Percentiles rank a stretch among this genome's conserved stretches.
These are phyloP conservation scores for Triangularia verruculosa DNA, from an alignment of 2,329 filamentous ascomycete species.

Conservation along the genomic window DNA sequence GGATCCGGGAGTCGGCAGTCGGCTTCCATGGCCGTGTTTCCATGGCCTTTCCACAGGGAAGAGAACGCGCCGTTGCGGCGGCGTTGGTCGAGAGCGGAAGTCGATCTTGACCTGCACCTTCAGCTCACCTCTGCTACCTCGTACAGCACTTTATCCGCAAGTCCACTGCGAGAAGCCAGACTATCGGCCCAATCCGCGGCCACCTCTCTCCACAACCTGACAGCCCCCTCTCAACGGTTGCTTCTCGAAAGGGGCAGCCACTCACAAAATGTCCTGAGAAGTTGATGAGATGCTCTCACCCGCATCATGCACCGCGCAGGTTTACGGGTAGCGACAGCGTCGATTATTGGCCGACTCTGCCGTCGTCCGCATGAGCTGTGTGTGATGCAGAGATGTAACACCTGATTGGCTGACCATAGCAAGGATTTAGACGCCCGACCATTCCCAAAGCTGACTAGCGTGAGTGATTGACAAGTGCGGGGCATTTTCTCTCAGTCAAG, in stretches of 20 bases:
- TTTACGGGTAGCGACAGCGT: conserved; percentile 13
- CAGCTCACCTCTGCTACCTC: background rate
- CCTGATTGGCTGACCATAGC: conserved; percentile 33
- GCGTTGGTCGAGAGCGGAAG: background rate
- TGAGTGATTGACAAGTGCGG: conserved; percentile 19
- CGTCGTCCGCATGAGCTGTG: conserved; percentile 31
- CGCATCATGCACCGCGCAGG: conserved; percentile 11
- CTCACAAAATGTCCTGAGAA: background rate
- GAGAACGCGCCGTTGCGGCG: conserved; percentile 6
- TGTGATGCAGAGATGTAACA: conserved; percentile 30
- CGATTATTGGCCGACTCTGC: conserved; percentile 22
- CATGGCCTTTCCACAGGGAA: background rate
- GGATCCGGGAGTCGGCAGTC: background rate
- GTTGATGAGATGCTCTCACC: background rate
- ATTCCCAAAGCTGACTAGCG: conserved; percentile 34
- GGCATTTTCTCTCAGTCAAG: conserved; percentile 3
- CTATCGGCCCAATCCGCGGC: conserved; percentile 18
- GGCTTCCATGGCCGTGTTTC: background rate
- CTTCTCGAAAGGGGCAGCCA: background rate
- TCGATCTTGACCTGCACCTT: conserved; percentile 4
- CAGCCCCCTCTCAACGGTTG: conserved; percentile 1
- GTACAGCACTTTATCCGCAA: background rate
- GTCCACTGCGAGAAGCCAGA: conserved; percentile 11
- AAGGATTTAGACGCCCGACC: conserved; percentile 42
- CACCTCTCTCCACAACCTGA: conserved; percentile 14